A percentile compares a stretch with the other conserved stretches of the same genome.
Evolutionary conservation across 805 yeast genomes (phyloP).

Genomic region (Ogataea paraovalis): DNA sequence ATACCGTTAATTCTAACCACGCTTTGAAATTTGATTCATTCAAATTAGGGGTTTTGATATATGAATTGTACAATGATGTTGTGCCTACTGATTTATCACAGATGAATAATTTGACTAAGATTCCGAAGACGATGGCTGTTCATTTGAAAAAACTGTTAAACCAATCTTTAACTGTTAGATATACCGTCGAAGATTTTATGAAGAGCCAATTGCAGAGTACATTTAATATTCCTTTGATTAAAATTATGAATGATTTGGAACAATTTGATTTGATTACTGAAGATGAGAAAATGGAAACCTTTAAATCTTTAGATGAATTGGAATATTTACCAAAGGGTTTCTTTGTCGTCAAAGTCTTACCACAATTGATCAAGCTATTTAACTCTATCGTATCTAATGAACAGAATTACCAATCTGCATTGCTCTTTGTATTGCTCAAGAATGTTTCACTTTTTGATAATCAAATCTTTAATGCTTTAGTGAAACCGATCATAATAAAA

Average conservation of each 20-base stretch:
- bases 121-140: constrained; percentile 37
- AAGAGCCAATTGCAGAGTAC: constrained; percentile 27
- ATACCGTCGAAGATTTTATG: constrained; percentile 35
- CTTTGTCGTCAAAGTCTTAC: constrained; percentile 60
- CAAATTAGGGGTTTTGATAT: constrained; percentile 55
- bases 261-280: constrained; percentile 52
- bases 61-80: constrained; percentile 38
- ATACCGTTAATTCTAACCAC: constrained; percentile 19
- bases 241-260: constrained; percentile 48
- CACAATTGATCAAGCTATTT: constrained; percentile 56
- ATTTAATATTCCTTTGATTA: constrained; percentile 46
- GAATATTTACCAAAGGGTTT: constrained; percentile 45
- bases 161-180: constrained; percentile 35
- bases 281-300: constrained; percentile 48
- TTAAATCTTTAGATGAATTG: constrained; percentile 34
- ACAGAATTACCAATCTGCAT: constrained; percentile 21
- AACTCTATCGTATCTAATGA: constrained; percentile 19
- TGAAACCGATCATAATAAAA: constrained; percentile 62
- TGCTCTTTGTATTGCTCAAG: constrained; percentile 41
- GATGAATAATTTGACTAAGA: constrained; percentile 12
- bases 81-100: constrained; percentile 5
- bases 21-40: constrained; percentile 59
- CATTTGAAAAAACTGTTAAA: constrained; percentile 39
- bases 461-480: constrained; percentile 34
- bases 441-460: constrained; percentile 25